Base-by-base conservation (phyloP, 108 stramenopile genomes). In the Stephanodiscus triporus region DNA sequence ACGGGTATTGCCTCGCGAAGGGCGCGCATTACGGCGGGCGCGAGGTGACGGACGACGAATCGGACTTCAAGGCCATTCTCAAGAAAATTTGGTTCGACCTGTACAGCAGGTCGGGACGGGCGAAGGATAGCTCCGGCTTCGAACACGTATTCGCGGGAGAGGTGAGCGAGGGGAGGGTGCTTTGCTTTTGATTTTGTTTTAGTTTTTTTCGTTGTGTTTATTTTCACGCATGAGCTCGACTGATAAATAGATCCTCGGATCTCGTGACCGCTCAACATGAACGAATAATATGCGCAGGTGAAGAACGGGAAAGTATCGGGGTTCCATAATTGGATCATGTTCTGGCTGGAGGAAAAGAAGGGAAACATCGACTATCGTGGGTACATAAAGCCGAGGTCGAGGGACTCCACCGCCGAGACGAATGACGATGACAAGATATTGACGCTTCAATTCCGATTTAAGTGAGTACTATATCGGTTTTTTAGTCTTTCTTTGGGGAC, bases 131-230 rank as follows among this genome's bases (percentile, higher is more conserved):
- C 17, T 88, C 86, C 20, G 95, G 95, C 14, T 97, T 97, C 70
- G 97, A 97, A 53, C 97, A 97, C 66, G 95, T 96, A 11, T 97
- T 97, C 70, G 91, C 96, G 9, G 97, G 97, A 13, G 97, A 97
- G 76, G 86, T 54, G 53, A 54, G 53, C 26, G 13, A 45, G 16
- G 1, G 43, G n/a, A n/a, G n/a, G n/a, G n/a, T n/a, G n/a, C n/a
- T n/a, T n/a, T n/a, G n/a, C n/a, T n/a, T n/a, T n/a, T n/a, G n/a
- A n/a, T n/a, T n/a, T n/a, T n/a, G n/a, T n/a, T n/a, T n/a, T n/a
- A n/a, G n/a, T n/a, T n/a, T n/a, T n/a, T n/a, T n/a, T n/a, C n/a
- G n/a, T n/a, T n/a, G n/a, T n/a, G n/a, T n/a, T n/a, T n/a, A n/a
- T n/a, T n/a, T n/a, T n/a, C n/a, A n/a, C n/a, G n/a, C n/a, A n/a